These are phyloP conservation scores for Wickerhamomyces sp. DNA, from an alignment of 1,139 yeast genomes.

Conservation along the genomic window DNA sequence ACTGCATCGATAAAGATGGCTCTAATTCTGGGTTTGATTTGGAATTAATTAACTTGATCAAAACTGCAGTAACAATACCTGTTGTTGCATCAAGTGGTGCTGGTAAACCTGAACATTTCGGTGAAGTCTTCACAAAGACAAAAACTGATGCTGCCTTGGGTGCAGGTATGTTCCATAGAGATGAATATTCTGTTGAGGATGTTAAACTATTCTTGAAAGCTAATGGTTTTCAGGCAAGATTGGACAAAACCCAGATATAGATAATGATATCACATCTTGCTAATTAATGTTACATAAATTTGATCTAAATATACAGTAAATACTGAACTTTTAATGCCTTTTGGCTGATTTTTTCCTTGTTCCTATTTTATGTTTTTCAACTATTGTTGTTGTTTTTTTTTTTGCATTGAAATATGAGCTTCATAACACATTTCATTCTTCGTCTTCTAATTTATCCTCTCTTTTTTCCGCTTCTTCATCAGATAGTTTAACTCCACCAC, in stretches of 20 bases:
- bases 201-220: constrained; percentile 64
- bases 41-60: constrained; percentile 75
- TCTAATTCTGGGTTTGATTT: constrained; percentile 88
- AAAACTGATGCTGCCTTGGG: constrained; percentile 95
- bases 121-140: constrained; percentile 77
- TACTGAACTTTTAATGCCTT: too few relatives aligned
- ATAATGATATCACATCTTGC: too few relatives aligned
- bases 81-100: constrained; percentile 98
- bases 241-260: constrained; percentile 25
- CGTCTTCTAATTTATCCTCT: constrained; percentile 40
- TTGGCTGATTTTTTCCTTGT: too few relatives aligned
- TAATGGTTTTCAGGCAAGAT: constrained; percentile 50
- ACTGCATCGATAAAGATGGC: constrained; percentile 96
- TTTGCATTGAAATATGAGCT: neutral
- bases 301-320: too few relatives aligned
- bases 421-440: constrained; percentile 11
- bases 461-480: constrained; percentile 65
- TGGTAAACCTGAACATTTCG: constrained; percentile 85
- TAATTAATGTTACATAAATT: too few relatives aligned
- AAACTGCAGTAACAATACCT: constrained; percentile 73
- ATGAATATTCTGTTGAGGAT: constrained; percentile 80
- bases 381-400: neutral
- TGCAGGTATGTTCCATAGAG: constrained; percentile 96
- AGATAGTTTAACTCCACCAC: constrained; percentile 69
- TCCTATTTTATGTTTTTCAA: neutral